Evolutionary conservation across 768 basidiomycete genomes (phyloP).

Genomic region (Dendrothele bispora): DNA sequence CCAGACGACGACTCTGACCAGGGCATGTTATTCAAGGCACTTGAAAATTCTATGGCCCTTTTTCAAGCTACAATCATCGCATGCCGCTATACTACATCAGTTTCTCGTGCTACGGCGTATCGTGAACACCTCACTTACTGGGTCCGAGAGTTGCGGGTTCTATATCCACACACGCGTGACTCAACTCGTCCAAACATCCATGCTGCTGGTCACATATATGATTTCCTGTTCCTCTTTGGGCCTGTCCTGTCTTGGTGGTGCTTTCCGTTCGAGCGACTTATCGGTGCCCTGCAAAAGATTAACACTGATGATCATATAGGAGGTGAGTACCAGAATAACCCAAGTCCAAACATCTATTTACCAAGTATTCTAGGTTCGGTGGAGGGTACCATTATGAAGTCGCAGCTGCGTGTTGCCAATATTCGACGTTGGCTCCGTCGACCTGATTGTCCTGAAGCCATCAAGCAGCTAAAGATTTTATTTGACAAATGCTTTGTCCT

Average conservation of each 20-base stretch:
- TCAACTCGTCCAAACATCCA: conserved; percentile 23
- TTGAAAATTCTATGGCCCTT: conserved; percentile 26
- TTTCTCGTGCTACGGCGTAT: conserved; percentile 6
- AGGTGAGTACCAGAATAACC: conserved; percentile 1
- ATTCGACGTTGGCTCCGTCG: conserved; percentile 3
- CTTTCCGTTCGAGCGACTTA: conserved; percentile 37
- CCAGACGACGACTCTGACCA: too few species aligned
- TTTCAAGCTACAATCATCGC: conserved; percentile 23
- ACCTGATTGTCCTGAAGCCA: too few species aligned
- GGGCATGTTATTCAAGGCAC: too few species aligned
- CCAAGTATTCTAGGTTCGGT: neutral
- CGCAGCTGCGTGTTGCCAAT: conserved; percentile 1
- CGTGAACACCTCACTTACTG: conserved; percentile 15
- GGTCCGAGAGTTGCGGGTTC: conserved; percentile 14
- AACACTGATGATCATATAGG: conserved; percentile 23
- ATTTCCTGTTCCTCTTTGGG: conserved; percentile 28
- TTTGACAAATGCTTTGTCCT: conserved; percentile 14
- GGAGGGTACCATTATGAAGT: conserved; percentile 1
- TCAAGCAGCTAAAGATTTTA: conserved; percentile 16
- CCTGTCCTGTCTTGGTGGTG: conserved; percentile 37
- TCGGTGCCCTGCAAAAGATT: conserved; percentile 34
- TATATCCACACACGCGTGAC: conserved; percentile 21
- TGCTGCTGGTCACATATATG: conserved; percentile 29
- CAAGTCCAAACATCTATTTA: neutral
- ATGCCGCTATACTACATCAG: conserved; percentile 13